Conservation (phyloP, 139 green algal genomes). For the Deuterostichococcus epilithicus region DNA sequence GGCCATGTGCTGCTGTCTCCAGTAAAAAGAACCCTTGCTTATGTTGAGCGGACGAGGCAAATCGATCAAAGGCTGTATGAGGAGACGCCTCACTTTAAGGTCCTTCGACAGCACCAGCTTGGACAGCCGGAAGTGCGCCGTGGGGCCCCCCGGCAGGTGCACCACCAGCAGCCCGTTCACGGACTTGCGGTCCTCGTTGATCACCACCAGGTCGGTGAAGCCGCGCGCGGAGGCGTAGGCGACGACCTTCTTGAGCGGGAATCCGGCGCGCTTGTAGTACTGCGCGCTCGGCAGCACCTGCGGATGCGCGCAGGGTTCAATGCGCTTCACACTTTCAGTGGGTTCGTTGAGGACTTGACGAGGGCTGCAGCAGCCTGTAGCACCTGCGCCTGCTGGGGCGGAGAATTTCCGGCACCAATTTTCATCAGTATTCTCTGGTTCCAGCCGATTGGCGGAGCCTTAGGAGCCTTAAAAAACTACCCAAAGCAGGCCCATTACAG, state of each 20-base stretch:
- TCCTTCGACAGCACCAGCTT: slow-evolving; percentile 77
- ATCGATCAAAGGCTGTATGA: too few species aligned
- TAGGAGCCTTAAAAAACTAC: too few species aligned
- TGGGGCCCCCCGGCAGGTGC: slow-evolving; percentile 89
- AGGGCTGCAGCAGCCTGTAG: too few species aligned
- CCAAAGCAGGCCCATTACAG: too few species aligned
- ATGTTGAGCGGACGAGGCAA: too few species aligned
- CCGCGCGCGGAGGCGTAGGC: slow-evolving; percentile 70
- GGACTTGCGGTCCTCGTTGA: slow-evolving; percentile 89
- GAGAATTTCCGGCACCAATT: too few species aligned
- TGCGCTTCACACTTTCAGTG: not conserved
- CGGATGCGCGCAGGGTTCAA: not conserved
- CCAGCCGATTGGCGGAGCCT: too few species aligned
- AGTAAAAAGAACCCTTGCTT: too few species aligned
- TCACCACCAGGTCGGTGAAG: slow-evolving; percentile 84
- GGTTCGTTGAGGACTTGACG: too few species aligned
- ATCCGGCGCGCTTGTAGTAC: slow-evolving; percentile 87
- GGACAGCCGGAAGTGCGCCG: slow-evolving; percentile 76
- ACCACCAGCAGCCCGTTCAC: slow-evolving; percentile 83
- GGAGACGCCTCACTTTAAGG: slow-evolving; percentile 62
- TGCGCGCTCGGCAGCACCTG: slow-evolving; percentile 68
- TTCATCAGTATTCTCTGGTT: too few species aligned
- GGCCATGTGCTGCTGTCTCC: not conserved
- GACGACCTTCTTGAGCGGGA: slow-evolving; percentile 86
- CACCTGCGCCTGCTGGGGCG: too few species aligned